These are phyloP conservation scores for Clausena lansium DNA, from an alignment of 345 rosid genomes.

Conservation along the genomic window DNA sequence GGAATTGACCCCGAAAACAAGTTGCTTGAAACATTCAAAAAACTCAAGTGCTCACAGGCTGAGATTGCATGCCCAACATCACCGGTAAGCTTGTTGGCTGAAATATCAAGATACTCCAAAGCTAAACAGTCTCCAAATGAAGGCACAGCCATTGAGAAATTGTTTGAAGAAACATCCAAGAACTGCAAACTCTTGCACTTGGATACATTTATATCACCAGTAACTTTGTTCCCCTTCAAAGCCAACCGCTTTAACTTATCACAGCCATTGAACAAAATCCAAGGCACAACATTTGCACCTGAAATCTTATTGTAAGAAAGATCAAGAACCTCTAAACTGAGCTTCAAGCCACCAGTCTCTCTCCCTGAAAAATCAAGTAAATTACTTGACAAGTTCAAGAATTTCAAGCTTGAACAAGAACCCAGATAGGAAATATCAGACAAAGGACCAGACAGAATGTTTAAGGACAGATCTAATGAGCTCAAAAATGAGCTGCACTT, in stretches of 20 bases:
- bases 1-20: slow-evolving; percentile 66
- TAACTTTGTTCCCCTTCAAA: slow-evolving; percentile 63
- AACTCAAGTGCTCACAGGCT: slow-evolving; percentile 51
- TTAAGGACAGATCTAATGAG: slow-evolving; percentile 73
- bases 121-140: slow-evolving; percentile 65
- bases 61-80: slow-evolving; percentile 59
- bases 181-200: slow-evolving; percentile 51
- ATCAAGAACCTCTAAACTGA: slow-evolving; percentile 66
- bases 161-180: slow-evolving; percentile 75
- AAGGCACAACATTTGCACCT: slow-evolving; percentile 48
- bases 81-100: slow-evolving; percentile 62
- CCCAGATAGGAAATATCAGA: slow-evolving; percentile 43
- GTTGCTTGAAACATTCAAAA: slow-evolving; percentile 68
- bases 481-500: slow-evolving; percentile 62
- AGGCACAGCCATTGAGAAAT: slow-evolving; percentile 54
- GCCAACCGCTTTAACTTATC: slow-evolving; percentile 43
- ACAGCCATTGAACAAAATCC: slow-evolving; percentile 61
- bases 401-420: slow-evolving; percentile 55
- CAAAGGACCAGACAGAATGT: slow-evolving; percentile 59
- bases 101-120: slow-evolving; percentile 70
- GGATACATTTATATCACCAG: slow-evolving; percentile 69
- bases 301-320: slow-evolving; percentile 63
- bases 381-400: slow-evolving; percentile 63
- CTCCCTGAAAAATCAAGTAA: slow-evolving; percentile 40
- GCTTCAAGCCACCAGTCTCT: slow-evolving; percentile 45